Evolutionary conservation across 345 rosid species (phyloP), one percentile per base, ranked within the genome.

Genomic region (Kandelia obovata): DNA sequence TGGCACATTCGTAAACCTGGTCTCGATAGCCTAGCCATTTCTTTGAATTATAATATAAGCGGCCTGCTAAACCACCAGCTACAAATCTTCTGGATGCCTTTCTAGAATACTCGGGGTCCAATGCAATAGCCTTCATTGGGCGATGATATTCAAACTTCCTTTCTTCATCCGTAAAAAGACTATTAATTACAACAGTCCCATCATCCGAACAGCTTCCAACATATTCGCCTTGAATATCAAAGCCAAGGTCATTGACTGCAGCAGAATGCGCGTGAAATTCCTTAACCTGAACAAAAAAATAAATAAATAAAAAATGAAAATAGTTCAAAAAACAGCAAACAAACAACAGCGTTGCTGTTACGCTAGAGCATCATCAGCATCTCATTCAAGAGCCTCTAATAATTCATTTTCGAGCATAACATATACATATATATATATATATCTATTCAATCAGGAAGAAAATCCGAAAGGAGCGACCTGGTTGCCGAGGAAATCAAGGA

Each of bases 201-300:
- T 90, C 99, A 83, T 96, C 96, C 1, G 99, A 96, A 84, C 99
- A 92, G 78, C 99, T 96, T 72, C 91, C 99, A 10, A 96, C 81
- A 69, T 85, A 92, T 82, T 96, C 99, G 67, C 97, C 99, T 72
- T 92, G 97, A 1, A 75, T 51, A 73, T 96, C 99, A 77, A 96
- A 92, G 82, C 91, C 90, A 53, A 96, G 89, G 76, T 92, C 98
- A 81, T 96, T 96, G 67, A 96, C 98, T 4, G 89, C 83, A 28
- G 96, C 97, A 51, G 89, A 82, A 71, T 92, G 99, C n/a, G 87
- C 77, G 58, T 86, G 60, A 39, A 89, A 92, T 73, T 87, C 95
- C 83, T 83, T 92, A 61, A 96, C 96, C 99, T 96, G 78, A 55
- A 76, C 9, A 7, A 34, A 34, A 43, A 43, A 11, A 3, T 0